Conservation (phyloP, 2,329 filamentous ascomycete genomes). For the Aspergillus sp. region DNA sequence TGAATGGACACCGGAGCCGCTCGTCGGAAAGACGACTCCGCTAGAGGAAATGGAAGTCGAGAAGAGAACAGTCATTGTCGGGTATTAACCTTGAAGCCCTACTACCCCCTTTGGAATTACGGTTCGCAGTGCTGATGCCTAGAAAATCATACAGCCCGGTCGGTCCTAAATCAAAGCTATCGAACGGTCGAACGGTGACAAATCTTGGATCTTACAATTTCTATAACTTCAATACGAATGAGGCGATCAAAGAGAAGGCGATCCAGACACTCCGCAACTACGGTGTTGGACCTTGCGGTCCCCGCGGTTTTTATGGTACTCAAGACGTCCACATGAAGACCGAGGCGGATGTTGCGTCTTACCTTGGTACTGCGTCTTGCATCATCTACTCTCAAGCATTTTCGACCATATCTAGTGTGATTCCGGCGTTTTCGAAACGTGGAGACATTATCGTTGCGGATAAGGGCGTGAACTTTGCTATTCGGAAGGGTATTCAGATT, state of each 20-base stretch:
- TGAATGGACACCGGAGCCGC: conserved; percentile 92
- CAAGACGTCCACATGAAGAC: conserved; percentile 98
- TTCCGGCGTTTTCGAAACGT: conserved; percentile 94
- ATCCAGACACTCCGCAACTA: conserved; percentile 93
- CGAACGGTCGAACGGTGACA: conserved; percentile 83
- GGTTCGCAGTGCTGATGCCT: conserved; percentile 12
- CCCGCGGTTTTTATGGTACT: conserved; percentile 96
- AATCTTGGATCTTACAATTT: conserved; percentile 97
- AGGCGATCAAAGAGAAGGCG: conserved; percentile 89
- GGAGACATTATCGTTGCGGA: conserved; percentile 97
- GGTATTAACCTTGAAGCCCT: conserved; percentile 54
- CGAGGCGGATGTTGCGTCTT: conserved; percentile 88
- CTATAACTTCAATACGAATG: conserved; percentile 94
- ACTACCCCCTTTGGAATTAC: too few species aligned
- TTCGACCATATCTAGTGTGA: conserved; percentile 94
- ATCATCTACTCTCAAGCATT: conserved; percentile 97
- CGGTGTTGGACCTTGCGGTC: conserved; percentile 93
- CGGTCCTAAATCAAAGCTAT: conserved; percentile 84
- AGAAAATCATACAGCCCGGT: conserved; percentile 62
- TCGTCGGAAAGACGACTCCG: conserved; percentile 71
- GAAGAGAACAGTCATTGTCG: conserved; percentile 81
- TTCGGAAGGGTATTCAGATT: conserved; percentile 91
- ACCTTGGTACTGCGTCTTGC: conserved; percentile 81
- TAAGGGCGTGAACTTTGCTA: conserved; percentile 87
- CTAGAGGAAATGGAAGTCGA: conserved; percentile 82